These are phyloP conservation scores for Ophiocordyceps camponoti-rufipedis DNA, from an alignment of 2,329 filamentous ascomycete genomes.

Conservation along the genomic window DNA sequence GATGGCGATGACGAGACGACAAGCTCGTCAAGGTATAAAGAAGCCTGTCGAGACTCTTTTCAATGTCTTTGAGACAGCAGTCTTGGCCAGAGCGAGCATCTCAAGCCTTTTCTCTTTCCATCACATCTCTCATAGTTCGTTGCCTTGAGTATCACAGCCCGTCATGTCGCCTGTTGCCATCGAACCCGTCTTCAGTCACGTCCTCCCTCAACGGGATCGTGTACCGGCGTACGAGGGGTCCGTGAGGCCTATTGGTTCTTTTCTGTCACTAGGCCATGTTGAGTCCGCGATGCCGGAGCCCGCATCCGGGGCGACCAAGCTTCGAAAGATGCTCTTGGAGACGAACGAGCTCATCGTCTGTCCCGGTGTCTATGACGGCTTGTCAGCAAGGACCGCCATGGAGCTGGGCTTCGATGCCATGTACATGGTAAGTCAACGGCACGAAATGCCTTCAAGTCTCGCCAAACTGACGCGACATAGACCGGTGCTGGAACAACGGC, in stretches of 20 bases:
- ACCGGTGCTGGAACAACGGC: neutral
- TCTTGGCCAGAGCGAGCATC: neutral
- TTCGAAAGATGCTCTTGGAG: neutral
- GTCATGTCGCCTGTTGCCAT: neutral
- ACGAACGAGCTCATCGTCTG: neutral
- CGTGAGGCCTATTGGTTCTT: neutral
- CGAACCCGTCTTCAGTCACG: neutral
- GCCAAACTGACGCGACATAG: neutral
- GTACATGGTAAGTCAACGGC: neutral
- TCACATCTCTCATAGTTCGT: neutral
- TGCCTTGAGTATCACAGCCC: neutral
- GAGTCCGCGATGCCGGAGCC: neutral
- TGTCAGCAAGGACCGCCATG: neutral
- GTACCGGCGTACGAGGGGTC: neutral
- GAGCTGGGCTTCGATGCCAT: neutral
- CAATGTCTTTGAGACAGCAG: neutral
- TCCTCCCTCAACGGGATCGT: neutral
- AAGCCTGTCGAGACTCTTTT: neutral
- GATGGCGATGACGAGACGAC: neutral
- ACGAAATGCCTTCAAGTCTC: neutral
- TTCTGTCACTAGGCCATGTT: neutral
- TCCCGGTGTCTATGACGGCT: neutral
- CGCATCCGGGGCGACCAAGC: neutral
- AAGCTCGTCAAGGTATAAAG: neutral
- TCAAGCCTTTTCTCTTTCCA: neutral